phyloP scores from a whole-genome alignment of 257 asterid species.

The Penstemon barbatus region DNA sequence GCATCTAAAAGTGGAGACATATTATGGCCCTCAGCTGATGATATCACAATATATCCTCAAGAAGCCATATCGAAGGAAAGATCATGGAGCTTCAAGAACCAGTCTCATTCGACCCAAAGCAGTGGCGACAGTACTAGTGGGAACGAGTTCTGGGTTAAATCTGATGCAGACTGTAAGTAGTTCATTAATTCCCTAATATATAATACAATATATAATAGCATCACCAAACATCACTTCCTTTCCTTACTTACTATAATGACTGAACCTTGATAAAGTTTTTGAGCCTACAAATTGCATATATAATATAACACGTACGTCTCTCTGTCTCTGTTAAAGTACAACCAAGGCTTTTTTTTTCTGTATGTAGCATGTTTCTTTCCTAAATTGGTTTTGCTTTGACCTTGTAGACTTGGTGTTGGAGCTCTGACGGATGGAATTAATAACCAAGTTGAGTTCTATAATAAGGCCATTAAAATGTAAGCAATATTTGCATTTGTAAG shows the following conservation, averaged over 20 bases:
- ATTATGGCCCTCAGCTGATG: constrained; percentile 51
- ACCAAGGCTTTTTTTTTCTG: constrained; percentile 8
- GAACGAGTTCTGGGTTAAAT: constrained; percentile 85
- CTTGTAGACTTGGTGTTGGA: constrained; percentile 89
- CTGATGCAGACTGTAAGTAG: constrained; percentile 92
- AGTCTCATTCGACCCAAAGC: constrained; percentile 37
- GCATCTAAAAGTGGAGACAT: constrained; percentile 37
- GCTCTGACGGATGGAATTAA: constrained; percentile 55
- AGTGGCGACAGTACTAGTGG: constrained; percentile 36
- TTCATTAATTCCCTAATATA: neutral
- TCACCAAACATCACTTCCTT: neutral
- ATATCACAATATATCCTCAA: constrained; percentile 67
- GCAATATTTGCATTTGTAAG: constrained; percentile 24
- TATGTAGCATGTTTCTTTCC: constrained; percentile 6
- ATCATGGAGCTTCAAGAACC: constrained; percentile 50
- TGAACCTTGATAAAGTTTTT: neutral
- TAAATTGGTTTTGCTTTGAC: constrained; percentile 27
- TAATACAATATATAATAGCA: constrained; percentile 9
- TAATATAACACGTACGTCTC: neutral
- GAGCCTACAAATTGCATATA: constrained; percentile 11
- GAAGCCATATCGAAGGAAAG: constrained; percentile 45
- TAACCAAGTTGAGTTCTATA: constrained; percentile 31
- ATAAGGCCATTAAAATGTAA: too few relatives aligned
- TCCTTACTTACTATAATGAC: neutral
- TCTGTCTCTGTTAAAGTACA: constrained; percentile 13